These are phyloP conservation scores for Rhynchosporium agropyri DNA, from an alignment of 2,329 filamentous ascomycete species.

Conservation along the genomic window DNA sequence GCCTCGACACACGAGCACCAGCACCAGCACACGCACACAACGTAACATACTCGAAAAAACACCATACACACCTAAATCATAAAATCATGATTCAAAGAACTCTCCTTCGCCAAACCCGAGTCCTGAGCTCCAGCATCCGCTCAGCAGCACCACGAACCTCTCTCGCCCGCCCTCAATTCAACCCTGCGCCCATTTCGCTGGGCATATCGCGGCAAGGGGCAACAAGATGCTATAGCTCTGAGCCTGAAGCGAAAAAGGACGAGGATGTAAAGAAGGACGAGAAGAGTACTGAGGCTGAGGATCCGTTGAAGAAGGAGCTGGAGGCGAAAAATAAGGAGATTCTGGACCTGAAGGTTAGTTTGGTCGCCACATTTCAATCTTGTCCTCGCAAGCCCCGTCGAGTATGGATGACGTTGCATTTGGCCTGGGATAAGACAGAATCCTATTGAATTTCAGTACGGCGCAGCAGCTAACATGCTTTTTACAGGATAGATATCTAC, in stretches of 20 bases:
- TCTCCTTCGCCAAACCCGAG: constrained; percentile 51
- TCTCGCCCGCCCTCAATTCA: constrained; percentile 44
- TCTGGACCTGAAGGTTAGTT: constrained; percentile 79
- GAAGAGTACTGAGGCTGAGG: constrained; percentile 43
- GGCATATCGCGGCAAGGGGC: constrained; percentile 28
- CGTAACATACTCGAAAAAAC: background rate
- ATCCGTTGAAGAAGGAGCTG: constrained; percentile 64
- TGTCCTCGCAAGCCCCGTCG: no score
- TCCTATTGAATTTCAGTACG: background rate
- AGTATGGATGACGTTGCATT: background rate
- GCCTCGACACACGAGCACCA: no score
- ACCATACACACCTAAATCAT: constrained; percentile 24
- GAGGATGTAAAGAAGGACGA: constrained; percentile 45
- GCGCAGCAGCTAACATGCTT: constrained; percentile 13
- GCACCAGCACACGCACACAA: constrained; percentile 26
- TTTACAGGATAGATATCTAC: constrained; percentile 88
- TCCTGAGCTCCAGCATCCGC: constrained; percentile 44
- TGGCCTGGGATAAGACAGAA: background rate
- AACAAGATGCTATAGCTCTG: constrained; percentile 43
- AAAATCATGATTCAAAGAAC: constrained; percentile 53
- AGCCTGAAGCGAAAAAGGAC: constrained; percentile 49
- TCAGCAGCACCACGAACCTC: constrained; percentile 30
- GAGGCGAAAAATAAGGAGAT: constrained; percentile 73
- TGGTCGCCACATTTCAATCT: background rate
- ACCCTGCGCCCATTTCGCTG: constrained; percentile 43